Conservation (phyloP, 2,329 filamentous ascomycete genomes). For the Parastagonospora nodorum region DNA sequence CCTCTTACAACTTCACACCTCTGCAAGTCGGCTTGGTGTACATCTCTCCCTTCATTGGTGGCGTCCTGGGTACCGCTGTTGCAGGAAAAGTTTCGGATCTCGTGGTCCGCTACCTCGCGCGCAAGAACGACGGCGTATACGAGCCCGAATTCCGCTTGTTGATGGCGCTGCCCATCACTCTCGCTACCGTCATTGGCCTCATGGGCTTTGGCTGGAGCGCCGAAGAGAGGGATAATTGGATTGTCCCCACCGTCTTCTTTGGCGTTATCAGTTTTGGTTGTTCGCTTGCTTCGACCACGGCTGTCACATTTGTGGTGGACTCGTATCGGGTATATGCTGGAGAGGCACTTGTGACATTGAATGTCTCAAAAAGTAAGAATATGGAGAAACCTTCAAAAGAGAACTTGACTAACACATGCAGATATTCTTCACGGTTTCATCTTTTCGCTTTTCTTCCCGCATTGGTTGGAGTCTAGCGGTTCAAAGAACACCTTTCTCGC, state of each 20-base stretch:
- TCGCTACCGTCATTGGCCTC: constrained; percentile 81
- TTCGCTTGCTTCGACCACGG: constrained; percentile 83
- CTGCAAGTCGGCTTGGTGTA: constrained; percentile 86
- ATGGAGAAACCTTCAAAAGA: background rate
- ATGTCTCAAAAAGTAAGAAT: constrained; percentile 79
- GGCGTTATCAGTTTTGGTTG: constrained; percentile 92
- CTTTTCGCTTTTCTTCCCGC: constrained; percentile 73
- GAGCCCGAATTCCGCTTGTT: constrained; percentile 77
- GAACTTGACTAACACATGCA: constrained; percentile 27
- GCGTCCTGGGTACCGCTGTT: constrained; percentile 83
- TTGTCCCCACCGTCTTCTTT: constrained; percentile 92
- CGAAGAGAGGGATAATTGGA: constrained; percentile 75
- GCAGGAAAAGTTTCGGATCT: constrained; percentile 87
- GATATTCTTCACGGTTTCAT: constrained; percentile 87
- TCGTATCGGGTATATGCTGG: constrained; percentile 92
- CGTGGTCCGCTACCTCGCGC: constrained; percentile 80
- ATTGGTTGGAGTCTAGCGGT: constrained; percentile 77
- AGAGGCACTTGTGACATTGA: constrained; percentile 90
- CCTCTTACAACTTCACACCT: constrained; percentile 78
- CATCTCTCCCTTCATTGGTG: constrained; percentile 77
- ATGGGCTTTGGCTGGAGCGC: constrained; percentile 98
- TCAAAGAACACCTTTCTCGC: constrained; percentile 79
- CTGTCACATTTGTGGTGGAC: constrained; percentile 93
- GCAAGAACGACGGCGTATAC: constrained; percentile 88
- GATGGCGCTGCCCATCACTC: constrained; percentile 76